phyloP scores from a whole-genome alignment of 345 rosid genomes.

The Brassica carinata region DNA sequence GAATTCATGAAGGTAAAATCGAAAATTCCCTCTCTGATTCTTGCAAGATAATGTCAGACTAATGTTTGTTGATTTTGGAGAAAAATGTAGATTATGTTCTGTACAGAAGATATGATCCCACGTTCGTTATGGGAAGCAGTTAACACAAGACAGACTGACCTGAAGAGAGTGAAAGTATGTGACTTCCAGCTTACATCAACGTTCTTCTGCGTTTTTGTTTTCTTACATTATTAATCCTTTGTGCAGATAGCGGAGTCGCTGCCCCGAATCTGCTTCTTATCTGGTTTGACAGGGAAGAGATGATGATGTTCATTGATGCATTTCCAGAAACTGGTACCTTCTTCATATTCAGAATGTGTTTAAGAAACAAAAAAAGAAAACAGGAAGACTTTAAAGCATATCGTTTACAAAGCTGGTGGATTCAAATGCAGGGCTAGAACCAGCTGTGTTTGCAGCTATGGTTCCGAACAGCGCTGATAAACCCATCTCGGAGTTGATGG shows the following conservation, averaged over 20 bases:
- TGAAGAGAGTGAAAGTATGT: slow-evolving; percentile 59
- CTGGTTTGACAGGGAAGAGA: slow-evolving; percentile 94
- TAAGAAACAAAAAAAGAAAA: too few species aligned
- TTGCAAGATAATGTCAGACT: slow-evolving; percentile 17
- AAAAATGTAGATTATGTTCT: slow-evolving; percentile 53
- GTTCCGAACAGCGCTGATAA: slow-evolving; percentile 84
- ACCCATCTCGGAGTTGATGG: slow-evolving; percentile 62
- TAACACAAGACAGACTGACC: slow-evolving; percentile 66
- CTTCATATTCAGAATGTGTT: neutral
- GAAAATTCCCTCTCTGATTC: neutral
- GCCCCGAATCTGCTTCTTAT: slow-evolving; percentile 81
- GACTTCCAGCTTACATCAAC: neutral
- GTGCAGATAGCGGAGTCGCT: slow-evolving; percentile 62
- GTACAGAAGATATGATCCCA: slow-evolving; percentile 75
- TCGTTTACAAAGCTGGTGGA: slow-evolving; percentile 5
- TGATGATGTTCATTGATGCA: slow-evolving; percentile 92
- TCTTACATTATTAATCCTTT: neutral
- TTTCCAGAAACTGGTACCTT: slow-evolving; percentile 73
- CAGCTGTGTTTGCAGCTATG: slow-evolving; percentile 82
- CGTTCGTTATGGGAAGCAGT: slow-evolving; percentile 79
- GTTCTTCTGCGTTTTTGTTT: neutral
- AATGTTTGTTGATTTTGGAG: neutral
- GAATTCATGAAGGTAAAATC: slow-evolving; percentile 76
- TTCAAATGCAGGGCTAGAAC: slow-evolving; percentile 60
- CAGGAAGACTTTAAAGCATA: neutral